Base-by-base conservation (phyloP, 2,329 filamentous ascomycete genomes). In the Venturia oleaginea region DNA sequence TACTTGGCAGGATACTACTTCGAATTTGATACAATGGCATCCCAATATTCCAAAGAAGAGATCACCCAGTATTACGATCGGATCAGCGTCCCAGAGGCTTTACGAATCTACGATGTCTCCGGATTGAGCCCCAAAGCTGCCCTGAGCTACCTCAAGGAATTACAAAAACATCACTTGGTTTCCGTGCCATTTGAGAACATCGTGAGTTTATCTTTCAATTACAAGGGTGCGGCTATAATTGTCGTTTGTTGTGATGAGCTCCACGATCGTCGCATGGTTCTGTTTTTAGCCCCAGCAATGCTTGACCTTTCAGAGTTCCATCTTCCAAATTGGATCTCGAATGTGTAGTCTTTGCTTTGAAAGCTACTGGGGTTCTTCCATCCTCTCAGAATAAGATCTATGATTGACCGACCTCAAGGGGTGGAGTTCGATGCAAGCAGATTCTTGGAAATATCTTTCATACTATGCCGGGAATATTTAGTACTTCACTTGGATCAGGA, bases 141-240 rank as follows among this genome's bases (percentile, higher is more conserved):
- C 4, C 66, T 76, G 17, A 59, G 65, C 2, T 75, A 74, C 63
- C 70, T 76, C 2, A 65, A 67, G 2, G 62, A 70, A 8, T 67
- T 76, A 30, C 73, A 75, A 46, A 73, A 70, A 51, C 69, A 70
- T 38, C 81, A 84, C 61, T 70, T 84, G 7, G 72, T 74, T 24
- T 70, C 75, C 13, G 76, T 85, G 8, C 81, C 83, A 0, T 86
- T 84, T 71, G 83, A 84, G 34, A 86, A 85, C 67, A 73, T 85
- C n/a, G 62, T 63, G 51, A 38, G 62, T 37, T 32, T 27, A 27
- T 61, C 37, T 19, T 38, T 34, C 30, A 24, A 11, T n/a, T 57
- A 30, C 51, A 32, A 34, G 51, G 51, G 27, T 57, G 19, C 24
- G 13, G 10, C 30, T 57, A 13, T 19, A 57, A n/a, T 34, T 27